Evolutionary conservation across 805 yeast species (phyloP), one percentile per base, ranked within the genome.

Genomic region (Candida alai): DNA sequence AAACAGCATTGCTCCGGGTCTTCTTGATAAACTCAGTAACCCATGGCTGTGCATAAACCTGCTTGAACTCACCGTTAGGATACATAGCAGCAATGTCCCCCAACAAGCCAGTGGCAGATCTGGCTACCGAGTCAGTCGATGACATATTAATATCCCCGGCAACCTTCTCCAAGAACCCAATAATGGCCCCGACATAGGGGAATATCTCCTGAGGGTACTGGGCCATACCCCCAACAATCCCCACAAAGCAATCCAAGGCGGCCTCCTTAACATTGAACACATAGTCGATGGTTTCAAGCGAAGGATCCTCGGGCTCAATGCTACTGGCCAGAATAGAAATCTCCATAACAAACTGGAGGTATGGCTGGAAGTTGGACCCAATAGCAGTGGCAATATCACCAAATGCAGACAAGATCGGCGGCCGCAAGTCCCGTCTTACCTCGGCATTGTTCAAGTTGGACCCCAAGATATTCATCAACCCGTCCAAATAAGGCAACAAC

Each of bases 341-440:
- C 24, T 72, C 73, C 82, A 89, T 82, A 21, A 88, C 95, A 40
- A 78, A 85, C 24, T 72, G 76, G 43, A 88, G 62, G 59, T 86
- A 93, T 37, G 80, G 86, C 45, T 73, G 72, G 60, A 90, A 93
- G 36, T 72, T 76, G 2, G 71, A 55, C 4, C 96, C 97, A 41
- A 89, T 78, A 10, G 93, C 80, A 1, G 95, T 76, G 4, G 97
- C 97, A 51, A 93, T 76, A 59, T 93, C 98, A 44, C 98, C 98
- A 58, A 93, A 86, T 51, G 95, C 87, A 9, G 97, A 85, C 45
- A 93, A 65, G 19, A 90, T 86, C 15, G 86, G 73, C 12, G 97
- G 96, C 57, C 85, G 80, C 45, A 90, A 70, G 43, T 87, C 96
- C 40, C 85, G 76, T 54, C 81, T 81, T 13, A 86, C 79, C 37